Evolutionary conservation across 1,284 basidiomycete species (phyloP).

Genomic region (Cerioporus squamosus): DNA sequence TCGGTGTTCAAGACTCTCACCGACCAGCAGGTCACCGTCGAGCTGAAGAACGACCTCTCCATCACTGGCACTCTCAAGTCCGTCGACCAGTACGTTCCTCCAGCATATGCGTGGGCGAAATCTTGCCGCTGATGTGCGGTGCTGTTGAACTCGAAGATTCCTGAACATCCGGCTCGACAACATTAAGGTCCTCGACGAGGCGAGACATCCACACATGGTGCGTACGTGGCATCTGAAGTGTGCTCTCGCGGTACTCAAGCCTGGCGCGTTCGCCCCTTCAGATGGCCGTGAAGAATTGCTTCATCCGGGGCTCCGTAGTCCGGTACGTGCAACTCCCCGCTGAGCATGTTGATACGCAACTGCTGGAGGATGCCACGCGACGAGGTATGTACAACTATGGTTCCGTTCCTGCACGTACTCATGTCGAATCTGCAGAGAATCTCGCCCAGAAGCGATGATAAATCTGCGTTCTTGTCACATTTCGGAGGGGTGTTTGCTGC

Average conservation of each 20-base stretch:
- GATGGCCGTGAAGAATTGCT: conserved; percentile 99
- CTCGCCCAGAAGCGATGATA: conserved; percentile 27
- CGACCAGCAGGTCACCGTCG: conserved; percentile 95
- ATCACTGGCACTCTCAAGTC: conserved; percentile 97
- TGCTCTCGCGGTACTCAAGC: no score
- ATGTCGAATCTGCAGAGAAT: conserved; percentile 20
- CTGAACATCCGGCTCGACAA: conserved; percentile 96
- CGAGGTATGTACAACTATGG: conserved; percentile 66
- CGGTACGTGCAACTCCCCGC: conserved; percentile 96
- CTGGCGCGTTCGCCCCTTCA: conserved; percentile 38
- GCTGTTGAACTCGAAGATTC: conserved; percentile 91
- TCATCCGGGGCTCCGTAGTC: conserved; percentile 98
- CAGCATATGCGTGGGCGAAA: not conserved
- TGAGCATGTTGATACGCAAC: conserved; percentile 90
- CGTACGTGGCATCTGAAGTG: conserved; percentile 54
- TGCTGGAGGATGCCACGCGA: conserved; percentile 96
- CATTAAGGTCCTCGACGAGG: conserved; percentile 92
- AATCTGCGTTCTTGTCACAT: not conserved
- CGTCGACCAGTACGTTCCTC: conserved; percentile 90
- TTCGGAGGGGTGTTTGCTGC: conserved; percentile 35
- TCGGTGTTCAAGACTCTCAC: conserved; percentile 99
- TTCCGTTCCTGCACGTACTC: not conserved
- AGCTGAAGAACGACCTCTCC: conserved; percentile 98
- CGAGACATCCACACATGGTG: conserved; percentile 97
- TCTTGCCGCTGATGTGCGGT: not conserved